Conservation (phyloP, 176 grass and related monocot species). For the Carex littledalei region DNA sequence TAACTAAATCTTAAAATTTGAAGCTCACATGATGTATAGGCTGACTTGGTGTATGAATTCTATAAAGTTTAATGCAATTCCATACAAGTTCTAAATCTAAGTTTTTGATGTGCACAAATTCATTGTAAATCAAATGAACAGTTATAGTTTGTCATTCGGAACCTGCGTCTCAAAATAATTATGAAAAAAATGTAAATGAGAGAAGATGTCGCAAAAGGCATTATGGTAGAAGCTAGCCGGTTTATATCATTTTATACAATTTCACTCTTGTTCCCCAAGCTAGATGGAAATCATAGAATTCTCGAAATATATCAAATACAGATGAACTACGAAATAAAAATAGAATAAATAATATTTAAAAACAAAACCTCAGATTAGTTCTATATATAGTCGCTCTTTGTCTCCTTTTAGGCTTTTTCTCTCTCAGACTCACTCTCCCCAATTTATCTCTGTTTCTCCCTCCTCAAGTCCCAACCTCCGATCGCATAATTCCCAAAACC, state of each 20-base stretch:
- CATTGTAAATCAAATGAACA: neutral
- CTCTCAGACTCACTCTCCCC: neutral
- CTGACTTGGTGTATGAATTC: neutral
- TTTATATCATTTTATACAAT: too few relatives aligned
- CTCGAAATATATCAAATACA: neutral
- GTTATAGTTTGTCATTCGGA: neutral
- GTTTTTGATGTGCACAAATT: neutral
- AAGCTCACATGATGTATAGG: too few relatives aligned
- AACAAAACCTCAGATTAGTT: conserved; percentile 1
- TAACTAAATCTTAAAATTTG: too few relatives aligned
- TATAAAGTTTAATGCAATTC: neutral
- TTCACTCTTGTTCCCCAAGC: too few relatives aligned
- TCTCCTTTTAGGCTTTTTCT: neutral
- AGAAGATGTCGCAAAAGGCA: neutral
- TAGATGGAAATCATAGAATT: neutral
- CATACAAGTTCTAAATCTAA: neutral
- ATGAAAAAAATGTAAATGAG: neutral
- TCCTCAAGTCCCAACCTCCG: neutral
- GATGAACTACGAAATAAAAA: neutral
- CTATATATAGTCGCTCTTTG: conserved; percentile 4
- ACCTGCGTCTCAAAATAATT: neutral
- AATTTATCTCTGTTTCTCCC: conserved; percentile 12
- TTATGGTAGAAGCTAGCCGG: neutral
- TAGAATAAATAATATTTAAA: neutral
- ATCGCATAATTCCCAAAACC: conserved; percentile 26